Conservation (phyloP, 2,329 filamentous ascomycete genomes). For the Pseudocercospora macadamiae region DNA sequence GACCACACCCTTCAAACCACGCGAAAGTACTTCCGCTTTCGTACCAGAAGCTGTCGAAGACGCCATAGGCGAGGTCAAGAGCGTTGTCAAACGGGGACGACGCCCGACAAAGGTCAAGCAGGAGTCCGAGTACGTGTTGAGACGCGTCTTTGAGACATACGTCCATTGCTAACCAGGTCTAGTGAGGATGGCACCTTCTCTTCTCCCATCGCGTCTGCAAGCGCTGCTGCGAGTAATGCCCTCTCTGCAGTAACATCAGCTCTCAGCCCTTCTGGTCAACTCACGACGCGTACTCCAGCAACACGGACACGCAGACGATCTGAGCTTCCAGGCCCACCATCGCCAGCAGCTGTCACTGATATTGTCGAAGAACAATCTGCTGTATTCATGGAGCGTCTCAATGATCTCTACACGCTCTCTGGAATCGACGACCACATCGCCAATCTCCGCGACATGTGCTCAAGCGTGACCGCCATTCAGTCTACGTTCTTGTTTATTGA, state of each 20-base stretch:
- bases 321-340: conserved; percentile 65
- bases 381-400: conserved; percentile 67
- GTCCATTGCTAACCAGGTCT: conserved; percentile 8
- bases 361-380: conserved; percentile 73
- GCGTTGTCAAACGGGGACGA: conserved; percentile 33
- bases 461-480: conserved; percentile 73
- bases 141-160: not conserved
- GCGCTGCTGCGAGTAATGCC: conserved; percentile 19
- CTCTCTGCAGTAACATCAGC: conserved; percentile 23
- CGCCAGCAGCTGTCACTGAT: conserved; percentile 75
- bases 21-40: conserved; percentile 27
- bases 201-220: conserved; percentile 22
- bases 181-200: conserved; percentile 25
- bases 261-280: conserved; percentile 24
- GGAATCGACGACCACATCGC: conserved; percentile 69
- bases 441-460: conserved; percentile 69
- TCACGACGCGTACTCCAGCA: conserved; percentile 35
- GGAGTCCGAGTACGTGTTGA: conserved; percentile 36
- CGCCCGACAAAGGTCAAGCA: conserved; percentile 41
- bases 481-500: conserved; percentile 70
- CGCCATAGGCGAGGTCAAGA: conserved; percentile 33
- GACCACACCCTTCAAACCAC: conserved; percentile 58
- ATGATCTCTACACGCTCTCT: conserved; percentile 65
- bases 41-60: conserved; percentile 29
- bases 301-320: conserved; percentile 25